A percentile compares a stretch with the other conserved stretches of the same genome.
These are phyloP conservation scores for Neocallimastix lanati DNA, from an alignment of 192 early-diverging fungal genomes.

Conservation along the genomic window DNA sequence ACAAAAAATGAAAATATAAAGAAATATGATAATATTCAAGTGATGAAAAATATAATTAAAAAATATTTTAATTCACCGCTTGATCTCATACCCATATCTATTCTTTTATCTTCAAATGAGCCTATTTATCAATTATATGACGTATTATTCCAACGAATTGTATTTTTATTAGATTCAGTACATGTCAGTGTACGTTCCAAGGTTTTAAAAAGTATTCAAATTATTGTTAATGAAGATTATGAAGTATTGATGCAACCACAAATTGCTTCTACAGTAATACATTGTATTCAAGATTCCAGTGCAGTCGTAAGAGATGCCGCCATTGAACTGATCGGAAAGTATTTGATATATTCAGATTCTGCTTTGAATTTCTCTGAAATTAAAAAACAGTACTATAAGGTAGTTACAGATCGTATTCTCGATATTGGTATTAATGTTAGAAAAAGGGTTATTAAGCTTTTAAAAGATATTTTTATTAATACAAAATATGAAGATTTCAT, in stretches of 20 bases:
- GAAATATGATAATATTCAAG: neutral
- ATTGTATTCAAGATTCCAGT: constrained; percentile 57
- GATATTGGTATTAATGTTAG: constrained; percentile 78
- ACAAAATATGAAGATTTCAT: constrained; percentile 6
- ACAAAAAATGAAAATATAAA: neutral
- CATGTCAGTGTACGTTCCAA: neutral
- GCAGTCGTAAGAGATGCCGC: constrained; percentile 77
- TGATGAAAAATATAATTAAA: neutral
- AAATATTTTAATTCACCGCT: neutral
- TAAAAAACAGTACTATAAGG: constrained; percentile 54
- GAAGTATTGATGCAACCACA: neutral
- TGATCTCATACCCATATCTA: neutral
- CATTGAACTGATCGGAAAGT: constrained; percentile 70
- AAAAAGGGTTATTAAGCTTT: constrained; percentile 63
- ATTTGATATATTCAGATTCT: constrained; percentile 6
- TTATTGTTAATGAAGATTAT: neutral
- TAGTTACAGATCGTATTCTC: constrained; percentile 59
- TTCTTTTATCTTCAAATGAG: neutral
- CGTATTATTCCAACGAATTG: neutral
- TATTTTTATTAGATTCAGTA: neutral
- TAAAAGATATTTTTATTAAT: constrained; percentile 51
- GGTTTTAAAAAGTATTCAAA: neutral
- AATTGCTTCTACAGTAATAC: neutral
- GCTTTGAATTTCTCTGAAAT: constrained; percentile 20
- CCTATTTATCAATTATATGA: neutral